Evolutionary conservation across 2,329 filamentous ascomycete genomes (phyloP), one percentile per base, ranked within the genome.

Genomic region (Tolypocladium pustulatum): DNA sequence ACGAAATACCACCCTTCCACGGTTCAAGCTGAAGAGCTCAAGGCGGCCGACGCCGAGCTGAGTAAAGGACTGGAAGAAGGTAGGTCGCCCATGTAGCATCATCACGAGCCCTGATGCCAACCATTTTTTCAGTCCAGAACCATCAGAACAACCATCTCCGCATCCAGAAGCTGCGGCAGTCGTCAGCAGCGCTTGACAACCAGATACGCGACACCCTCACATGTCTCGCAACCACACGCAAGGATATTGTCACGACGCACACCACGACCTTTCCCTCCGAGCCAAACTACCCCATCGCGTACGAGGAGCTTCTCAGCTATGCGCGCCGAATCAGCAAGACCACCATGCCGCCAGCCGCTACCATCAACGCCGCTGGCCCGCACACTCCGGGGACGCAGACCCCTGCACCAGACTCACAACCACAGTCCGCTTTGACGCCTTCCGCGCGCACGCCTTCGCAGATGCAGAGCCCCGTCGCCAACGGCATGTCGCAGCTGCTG

Each of bases 321-420:
- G 90, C 90, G 27, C 87, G 87, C 51, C 85, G 87, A 63, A 94
- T 95, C 67, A 88, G 86, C 70, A 88, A 86, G 69, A 91, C 87
- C 63, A 93, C 90, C 0, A 80, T 91, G 15, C 89, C 90, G 0
- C 86, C 86, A 0, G 83, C 83, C 0, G 75, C 76, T 54, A 75
- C 77, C 55, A 71, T 76, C 15, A 78, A 79, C 62, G 69, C 72
- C 27, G 66, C 37, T 20, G 56, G 15, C 17, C 17, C 46, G 12
- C 34, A 70, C 1, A 62, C 66, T 4, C 67, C 69, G 1, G 70
- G 66, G 17, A 61, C 55, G 6, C 70, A 72, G 54, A 73, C 70
- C 0, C 71, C 72, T 4, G 60, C 62, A 9, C 65, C 66, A 2
- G 71, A 73, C 6, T 66, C 69, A 1, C 67, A 71, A 57, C 59